A percentile compares a stretch with the other conserved stretches of the same genome.
phyloP scores from a whole-genome alignment of 2,329 filamentous ascomycete species.

The Stenocarpella maydis region DNA sequence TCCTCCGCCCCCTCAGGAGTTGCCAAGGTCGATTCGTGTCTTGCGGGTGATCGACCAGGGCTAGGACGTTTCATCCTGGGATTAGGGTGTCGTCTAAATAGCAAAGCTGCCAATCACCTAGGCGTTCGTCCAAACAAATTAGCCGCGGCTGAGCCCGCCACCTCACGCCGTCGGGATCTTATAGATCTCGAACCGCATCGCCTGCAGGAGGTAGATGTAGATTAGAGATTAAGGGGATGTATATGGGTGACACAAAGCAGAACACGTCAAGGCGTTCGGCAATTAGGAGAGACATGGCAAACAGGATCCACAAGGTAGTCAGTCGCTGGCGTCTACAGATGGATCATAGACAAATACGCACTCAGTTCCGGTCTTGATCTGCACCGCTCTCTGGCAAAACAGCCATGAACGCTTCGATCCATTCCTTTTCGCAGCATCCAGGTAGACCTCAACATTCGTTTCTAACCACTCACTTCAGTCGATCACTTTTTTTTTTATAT shows the following conservation, averaged over 20 bases:
- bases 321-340: neutral
- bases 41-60: slow-evolving; percentile 17
- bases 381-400: neutral
- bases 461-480: slow-evolving; percentile 29
- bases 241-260: slow-evolving; percentile 12
- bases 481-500: slow-evolving; percentile 21
- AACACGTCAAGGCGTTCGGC: slow-evolving; percentile 13
- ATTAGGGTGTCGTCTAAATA: slow-evolving; percentile 25
- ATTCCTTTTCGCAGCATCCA: slow-evolving; percentile 6
- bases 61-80: slow-evolving; percentile 17
- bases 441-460: slow-evolving; percentile 10
- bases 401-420: slow-evolving; percentile 10
- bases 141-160: slow-evolving; percentile 13
- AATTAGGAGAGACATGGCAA: slow-evolving; percentile 6
- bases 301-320: neutral
- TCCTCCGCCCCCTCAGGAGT: slow-evolving; percentile 7
- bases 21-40: neutral
- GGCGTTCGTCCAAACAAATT: slow-evolving; percentile 20
- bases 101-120: slow-evolving; percentile 24
- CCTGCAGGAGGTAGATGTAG: slow-evolving; percentile 22
- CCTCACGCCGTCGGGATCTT: slow-evolving; percentile 23
- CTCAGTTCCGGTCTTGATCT: neutral
- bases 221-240: slow-evolving; percentile 27
- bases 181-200: slow-evolving; percentile 14
- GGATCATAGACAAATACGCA: slow-evolving; percentile 14